Evolutionary conservation across 306 rosid genomes (phyloP), one percentile per base, ranked within the genome.

Genomic region (Vicia sativa): DNA sequence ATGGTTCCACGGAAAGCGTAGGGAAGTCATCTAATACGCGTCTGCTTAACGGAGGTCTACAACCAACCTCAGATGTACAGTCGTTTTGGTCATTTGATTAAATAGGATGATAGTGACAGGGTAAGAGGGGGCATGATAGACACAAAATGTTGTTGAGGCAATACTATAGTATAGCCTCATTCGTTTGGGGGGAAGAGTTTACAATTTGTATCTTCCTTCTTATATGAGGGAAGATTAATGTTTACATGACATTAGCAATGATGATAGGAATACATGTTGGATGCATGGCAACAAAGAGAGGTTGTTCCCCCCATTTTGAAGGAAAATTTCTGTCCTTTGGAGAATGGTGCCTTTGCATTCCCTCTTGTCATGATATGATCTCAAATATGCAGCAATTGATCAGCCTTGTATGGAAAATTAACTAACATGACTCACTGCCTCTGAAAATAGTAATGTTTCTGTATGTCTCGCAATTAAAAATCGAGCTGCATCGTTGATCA

Each of bases 41-140:
- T n/a, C 87, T 89, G 19, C 87, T 77, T 46, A 74, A 79, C 52
- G 87, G 95, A 70, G 83, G 85, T 82, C 76, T 55, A 52, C 86
- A 79, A 46, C 87, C 92, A 25, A 41, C 77, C 74, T 76, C 93
- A 21, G 90, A 88, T 88, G 97, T 85, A 87, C 90, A 95, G 87
- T 87, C 97, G 35, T 87, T 76, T 74, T 90, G 97, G 97, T 87
- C 84, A 69, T n/a, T n/a, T n/a, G n/a, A n/a, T n/a, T n/a, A n/a
- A n/a, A 75, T 74, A 84, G 63, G 63, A 76, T 82, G 71, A 69
- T 73, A 79, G 74, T 74, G 71, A 75, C 68, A 82, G 74, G 66
- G 71, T 69, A 78, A 11, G 87, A 79, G 83, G 83, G n/a, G 71
- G 74, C 79, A 46, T 73, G 49, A 64, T 54, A 73, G 71, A 77